phyloP scores from a whole-genome alignment of 495 filamentous ascomycete genomes.

The Amorphotheca resinae region DNA sequence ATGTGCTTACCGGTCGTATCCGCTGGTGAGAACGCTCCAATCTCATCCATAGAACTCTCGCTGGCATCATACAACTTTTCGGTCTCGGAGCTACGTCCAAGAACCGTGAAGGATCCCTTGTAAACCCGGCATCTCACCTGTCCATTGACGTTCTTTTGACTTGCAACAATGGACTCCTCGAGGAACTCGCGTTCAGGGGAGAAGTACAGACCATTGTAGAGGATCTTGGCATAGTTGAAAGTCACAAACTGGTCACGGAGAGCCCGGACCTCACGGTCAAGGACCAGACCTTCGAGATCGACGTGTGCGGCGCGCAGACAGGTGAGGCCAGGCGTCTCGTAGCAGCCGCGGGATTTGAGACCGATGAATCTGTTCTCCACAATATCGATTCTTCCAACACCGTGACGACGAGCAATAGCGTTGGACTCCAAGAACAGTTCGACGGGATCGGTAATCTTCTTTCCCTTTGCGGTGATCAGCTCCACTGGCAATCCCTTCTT shows the following conservation, averaged over 20 bases:
- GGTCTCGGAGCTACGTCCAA: conserved; percentile 63
- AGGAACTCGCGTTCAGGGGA: conserved; percentile 57
- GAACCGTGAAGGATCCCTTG: conserved; percentile 63
- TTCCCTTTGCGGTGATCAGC: conserved; percentile 47
- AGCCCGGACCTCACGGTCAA: conserved; percentile 74
- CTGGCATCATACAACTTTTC: conserved; percentile 76
- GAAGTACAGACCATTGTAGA: conserved; percentile 81
- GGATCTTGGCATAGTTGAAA: conserved; percentile 55
- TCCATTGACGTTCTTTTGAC: conserved; percentile 58
- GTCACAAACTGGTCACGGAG: conserved; percentile 79
- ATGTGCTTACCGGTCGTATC: conserved; percentile 1
- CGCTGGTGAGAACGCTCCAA: conserved; percentile 62
- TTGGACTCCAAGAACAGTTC: conserved; percentile 74
- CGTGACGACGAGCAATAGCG: conserved; percentile 60
- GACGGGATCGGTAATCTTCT: too few relatives aligned
- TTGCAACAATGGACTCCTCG: conserved; percentile 57
- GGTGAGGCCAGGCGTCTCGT: conserved; percentile 66
- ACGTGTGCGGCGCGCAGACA: conserved; percentile 62
- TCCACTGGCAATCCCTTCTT: conserved; percentile 75
- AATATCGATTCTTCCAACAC: conserved; percentile 84
- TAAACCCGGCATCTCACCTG: conserved; percentile 58
- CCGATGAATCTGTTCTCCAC: conserved; percentile 83
- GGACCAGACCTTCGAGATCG: conserved; percentile 71
- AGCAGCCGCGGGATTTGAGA: conserved; percentile 82
- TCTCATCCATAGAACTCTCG: conserved; percentile 79